Conservation (phyloP, 1,139 yeast genomes). For the Williopsis jadinii region DNA sequence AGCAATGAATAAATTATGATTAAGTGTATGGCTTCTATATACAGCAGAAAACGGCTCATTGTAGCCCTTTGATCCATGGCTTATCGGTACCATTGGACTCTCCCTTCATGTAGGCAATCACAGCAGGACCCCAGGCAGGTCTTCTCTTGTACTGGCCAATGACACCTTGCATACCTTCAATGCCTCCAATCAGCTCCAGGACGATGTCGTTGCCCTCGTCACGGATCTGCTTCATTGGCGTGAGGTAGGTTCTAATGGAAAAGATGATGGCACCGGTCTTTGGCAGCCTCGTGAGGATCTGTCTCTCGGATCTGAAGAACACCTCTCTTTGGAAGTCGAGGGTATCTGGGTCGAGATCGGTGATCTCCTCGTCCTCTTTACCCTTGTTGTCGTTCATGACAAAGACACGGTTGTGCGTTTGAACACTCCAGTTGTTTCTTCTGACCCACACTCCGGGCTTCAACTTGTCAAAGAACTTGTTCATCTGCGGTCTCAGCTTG, state of each 20-base stretch:
- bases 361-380: conserved; percentile 31
- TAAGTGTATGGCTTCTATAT: too few species aligned
- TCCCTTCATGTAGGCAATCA: conserved; percentile 35
- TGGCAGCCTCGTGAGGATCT: conserved; percentile 61
- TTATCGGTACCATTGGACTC: conserved; percentile 23
- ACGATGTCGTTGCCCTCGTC: conserved; percentile 37
- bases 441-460: conserved; percentile 57
- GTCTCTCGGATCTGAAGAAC: conserved; percentile 54
- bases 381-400: conserved; percentile 39
- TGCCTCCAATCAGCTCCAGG: conserved; percentile 47
- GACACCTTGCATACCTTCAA: conserved; percentile 50
- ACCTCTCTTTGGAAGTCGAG: conserved; percentile 49
- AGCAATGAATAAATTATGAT: too few species aligned
- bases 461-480: conserved; percentile 61
- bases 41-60: not conserved
- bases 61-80: conserved; percentile 14
- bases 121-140: conserved; percentile 62
- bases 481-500: conserved; percentile 65
- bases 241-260: conserved; percentile 58
- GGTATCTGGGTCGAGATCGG: conserved; percentile 19
- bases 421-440: conserved; percentile 69
- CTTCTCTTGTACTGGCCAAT: conserved; percentile 55
- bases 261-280: conserved; percentile 52
- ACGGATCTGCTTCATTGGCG: conserved; percentile 50
- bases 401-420: conserved; percentile 58